Evolutionary conservation across 164 flowering plant genomes (phyloP).

Genomic region (Vitis amurensis): DNA sequence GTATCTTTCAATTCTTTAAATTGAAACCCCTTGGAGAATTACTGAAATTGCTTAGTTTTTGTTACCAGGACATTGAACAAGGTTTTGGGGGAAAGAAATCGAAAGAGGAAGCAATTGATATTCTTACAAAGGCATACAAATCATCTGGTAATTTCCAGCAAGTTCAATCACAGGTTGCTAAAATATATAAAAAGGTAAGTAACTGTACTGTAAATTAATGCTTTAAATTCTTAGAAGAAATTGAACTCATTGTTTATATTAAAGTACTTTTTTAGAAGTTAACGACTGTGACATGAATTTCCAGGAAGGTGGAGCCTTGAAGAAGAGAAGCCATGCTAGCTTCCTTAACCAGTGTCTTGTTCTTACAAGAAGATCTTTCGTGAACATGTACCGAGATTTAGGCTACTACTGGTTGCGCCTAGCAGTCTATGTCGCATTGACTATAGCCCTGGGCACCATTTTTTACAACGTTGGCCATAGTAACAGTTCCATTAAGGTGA

Average conservation of each 20-base stretch:
- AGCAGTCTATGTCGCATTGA: conserved; percentile 30
- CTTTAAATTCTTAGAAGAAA: background rate
- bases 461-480: conserved; percentile 27
- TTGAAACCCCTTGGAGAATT: too few species aligned
- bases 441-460: conserved; percentile 36
- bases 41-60: too few species aligned
- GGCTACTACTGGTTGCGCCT: conserved; percentile 47
- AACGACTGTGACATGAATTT: background rate
- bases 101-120: conserved; percentile 29
- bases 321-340: conserved; percentile 28
- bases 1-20: too few species aligned
- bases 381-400: conserved; percentile 43
- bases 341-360: conserved; percentile 32
- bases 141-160: conserved; percentile 17
- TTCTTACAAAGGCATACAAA: conserved; percentile 27
- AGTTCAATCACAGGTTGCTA: conserved; percentile 17
- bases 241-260: background rate
- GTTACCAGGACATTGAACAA: conserved; percentile 27
- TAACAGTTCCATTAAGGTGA: conserved; percentile 41
- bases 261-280: background rate
- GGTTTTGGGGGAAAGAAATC: conserved; percentile 7
- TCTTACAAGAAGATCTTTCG: conserved; percentile 35
- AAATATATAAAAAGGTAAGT: conserved; percentile 17
- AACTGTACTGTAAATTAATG: background rate
- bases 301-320: conserved; percentile 6